phyloP scores from a whole-genome alignment of 176 grass and related monocot genomes.

The Carex pumila region DNA sequence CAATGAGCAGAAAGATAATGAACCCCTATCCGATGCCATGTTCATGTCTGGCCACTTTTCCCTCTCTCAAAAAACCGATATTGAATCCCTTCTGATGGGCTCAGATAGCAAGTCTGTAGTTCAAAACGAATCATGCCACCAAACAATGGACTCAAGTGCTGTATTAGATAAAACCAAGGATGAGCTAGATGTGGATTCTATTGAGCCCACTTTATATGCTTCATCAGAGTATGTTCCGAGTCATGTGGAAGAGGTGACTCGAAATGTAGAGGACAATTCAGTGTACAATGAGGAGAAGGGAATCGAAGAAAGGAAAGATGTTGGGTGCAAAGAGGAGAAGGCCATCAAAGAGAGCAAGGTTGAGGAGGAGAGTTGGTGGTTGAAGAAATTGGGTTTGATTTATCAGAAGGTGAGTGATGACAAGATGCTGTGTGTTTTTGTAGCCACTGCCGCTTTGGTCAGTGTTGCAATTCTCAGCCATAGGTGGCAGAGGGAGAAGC shows the following conservation, averaged over 20 bases:
- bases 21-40: constrained; percentile 36
- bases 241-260: neutral
- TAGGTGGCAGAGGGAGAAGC: constrained; percentile 45
- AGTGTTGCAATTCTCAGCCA: constrained; percentile 56
- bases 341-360: neutral
- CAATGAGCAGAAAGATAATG: constrained; percentile 36
- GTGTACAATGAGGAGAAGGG: neutral
- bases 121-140: neutral
- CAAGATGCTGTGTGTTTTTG: constrained; percentile 55
- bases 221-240: neutral
- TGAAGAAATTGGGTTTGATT: constrained; percentile 38
- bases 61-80: constrained; percentile 23
- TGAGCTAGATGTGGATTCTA: constrained; percentile 3
- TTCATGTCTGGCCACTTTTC: constrained; percentile 75
- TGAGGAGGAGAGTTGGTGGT: constrained; percentile 33
- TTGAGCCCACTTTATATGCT: constrained; percentile 4
- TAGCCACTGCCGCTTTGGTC: constrained; percentile 47
- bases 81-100: constrained; percentile 25
- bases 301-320: neutral
- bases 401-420: constrained; percentile 56
- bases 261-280: neutral
- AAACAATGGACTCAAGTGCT: neutral
- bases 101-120: constrained; percentile 17
- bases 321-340: neutral
- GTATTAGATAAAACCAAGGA: constrained; percentile 11